Evolutionary conservation across 1,139 yeast species (phyloP), one percentile per base, ranked within the genome.

Genomic region (Candida albicans): DNA sequence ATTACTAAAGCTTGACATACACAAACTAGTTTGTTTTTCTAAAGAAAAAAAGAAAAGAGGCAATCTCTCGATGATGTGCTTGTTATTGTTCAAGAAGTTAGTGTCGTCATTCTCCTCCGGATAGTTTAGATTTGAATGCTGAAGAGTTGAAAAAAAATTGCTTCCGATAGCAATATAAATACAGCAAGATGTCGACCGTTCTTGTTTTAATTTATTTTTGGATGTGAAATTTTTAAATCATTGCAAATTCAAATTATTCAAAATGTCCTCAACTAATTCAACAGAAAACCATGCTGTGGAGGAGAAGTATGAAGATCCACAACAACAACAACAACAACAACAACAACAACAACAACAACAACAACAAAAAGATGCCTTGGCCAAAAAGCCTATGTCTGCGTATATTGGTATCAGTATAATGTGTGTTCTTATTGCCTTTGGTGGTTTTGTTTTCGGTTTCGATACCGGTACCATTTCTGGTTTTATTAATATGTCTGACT

Each of bases 381-480:
- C 40, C 8, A 33, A 41, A n/a, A 45, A 43, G 31, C 48, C 50
- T 26, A 26, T 36, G n/a, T 33, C 41, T 5, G 42, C 43, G 3
- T 47, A 41, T 36, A 37, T 35, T 24, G 46, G 46, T 36, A 46
- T 48, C 11, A 37, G 40, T 31, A 48, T 44, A n/a, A 48, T 45
- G 49, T 70, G 77, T 58, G 54, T 73, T 25, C 55, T 74, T 33
- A 68, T 77, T 33, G 79, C 88, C 3, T 74, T 81, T 49, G 84
- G 87, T 36, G 91, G 90, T 3, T 79, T 82, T 49, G 77, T 82
- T 12, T 82, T 82, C 55, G 91, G 91, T 29, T 84, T 81, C 70
- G 91, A 84, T 64, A 81, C 86, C 42, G 90, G 90, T 44, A 82
- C 86, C 39, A 75, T 84, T 55, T 86, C 88, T 35, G 88, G 88